A percentile compares a stretch with the other conserved stretches of the same genome.
Evolutionary conservation across 192 early-diverging fungal species (phyloP).

Genomic region (Rhizophlyctis rosea): DNA sequence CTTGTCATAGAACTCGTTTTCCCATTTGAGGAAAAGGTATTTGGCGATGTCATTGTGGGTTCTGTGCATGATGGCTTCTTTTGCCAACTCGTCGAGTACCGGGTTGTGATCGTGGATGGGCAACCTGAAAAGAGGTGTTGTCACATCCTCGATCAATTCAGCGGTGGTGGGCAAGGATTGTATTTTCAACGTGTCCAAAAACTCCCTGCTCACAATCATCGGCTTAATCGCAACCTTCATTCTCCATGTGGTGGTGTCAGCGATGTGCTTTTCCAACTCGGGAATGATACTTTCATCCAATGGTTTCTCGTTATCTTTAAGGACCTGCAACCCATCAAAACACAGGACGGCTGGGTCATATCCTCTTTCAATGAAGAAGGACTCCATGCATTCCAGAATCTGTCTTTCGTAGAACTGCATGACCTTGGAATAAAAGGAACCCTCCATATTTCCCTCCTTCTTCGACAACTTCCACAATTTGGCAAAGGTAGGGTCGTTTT

Average conservation of each 20-base stretch:
- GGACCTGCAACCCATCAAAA: slow-evolving; percentile 12
- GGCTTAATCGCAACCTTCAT: slow-evolving; percentile 11
- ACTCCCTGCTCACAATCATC: slow-evolving; percentile 7
- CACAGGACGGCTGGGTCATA: slow-evolving; percentile 1
- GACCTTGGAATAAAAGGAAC: slow-evolving; percentile 5
- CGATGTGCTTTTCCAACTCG: background rate
- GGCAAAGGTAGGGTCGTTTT: slow-evolving; percentile 4
- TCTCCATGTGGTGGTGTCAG: background rate
- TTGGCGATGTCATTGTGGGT: background rate
- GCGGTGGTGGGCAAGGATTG: background rate
- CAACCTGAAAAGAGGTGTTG: background rate
- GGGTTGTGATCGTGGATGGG: slow-evolving; percentile 4
- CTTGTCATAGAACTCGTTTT: slow-evolving; percentile 2
- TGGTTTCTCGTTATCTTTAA: background rate
- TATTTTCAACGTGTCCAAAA: background rate
- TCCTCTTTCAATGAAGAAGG: background rate
- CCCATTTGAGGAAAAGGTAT: background rate
- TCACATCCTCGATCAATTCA: background rate
- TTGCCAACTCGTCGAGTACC: background rate
- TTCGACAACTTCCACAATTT: background rate
- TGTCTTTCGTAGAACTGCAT: slow-evolving; percentile 17
- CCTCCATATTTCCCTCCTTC: background rate
- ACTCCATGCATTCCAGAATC: slow-evolving; percentile 1
- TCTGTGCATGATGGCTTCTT: background rate
- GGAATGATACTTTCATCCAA: background rate